Evolutionary conservation across 108 stramenopile species (phyloP), one percentile per base, ranked within the genome.

Genomic region (Stephanodiscus triporus): DNA sequence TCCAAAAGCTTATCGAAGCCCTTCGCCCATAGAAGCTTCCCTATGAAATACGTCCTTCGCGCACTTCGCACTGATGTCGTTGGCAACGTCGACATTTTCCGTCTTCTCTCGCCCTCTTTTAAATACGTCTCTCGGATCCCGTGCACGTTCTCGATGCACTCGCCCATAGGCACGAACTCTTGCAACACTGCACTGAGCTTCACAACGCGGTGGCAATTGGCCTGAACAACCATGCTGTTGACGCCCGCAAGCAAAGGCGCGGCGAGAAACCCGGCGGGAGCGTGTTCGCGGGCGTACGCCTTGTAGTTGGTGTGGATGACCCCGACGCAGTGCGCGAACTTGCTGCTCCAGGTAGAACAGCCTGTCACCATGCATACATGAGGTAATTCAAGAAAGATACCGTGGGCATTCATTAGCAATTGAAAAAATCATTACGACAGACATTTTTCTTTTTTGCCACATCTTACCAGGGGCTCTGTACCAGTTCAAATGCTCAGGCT

Each of bases 401-500:
- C 20, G 0, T 1, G 20, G 11, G 9, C 0, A 54, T 1, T 3
- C 10, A 27, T 54, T 23, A 27, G 53, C 27, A 24, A 54, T 54
- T 9, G 10, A 26, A 27, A 13, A 54, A 54, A n/a, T n/a, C 9
- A 26, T 54, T 1, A 13, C 23, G 23, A 27, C 16, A 9, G 4
- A 22, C 23, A 11, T 11, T 9, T 4, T 9, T 22, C 10, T 42
- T 26, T 9, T 10, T 22, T 22, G 24, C 1, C 9, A 53, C 8
- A 3, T 16, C 27, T 78, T 49, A 36, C 81, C 78, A n/a, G 90
- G 90, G 17, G 84, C 85, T 22, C 88, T 81, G 68, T 91, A 94
- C 75, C 87, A 91, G 65, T 93, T 91, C 22, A 96, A 68, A 66
- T 95, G 96, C 62, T 96, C 96, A 10, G 96, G 96, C 76, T 96